Evolutionary conservation across 192 early-diverging fungal genomes (phyloP).

Genomic region (Funneliformis mosseae): DNA sequence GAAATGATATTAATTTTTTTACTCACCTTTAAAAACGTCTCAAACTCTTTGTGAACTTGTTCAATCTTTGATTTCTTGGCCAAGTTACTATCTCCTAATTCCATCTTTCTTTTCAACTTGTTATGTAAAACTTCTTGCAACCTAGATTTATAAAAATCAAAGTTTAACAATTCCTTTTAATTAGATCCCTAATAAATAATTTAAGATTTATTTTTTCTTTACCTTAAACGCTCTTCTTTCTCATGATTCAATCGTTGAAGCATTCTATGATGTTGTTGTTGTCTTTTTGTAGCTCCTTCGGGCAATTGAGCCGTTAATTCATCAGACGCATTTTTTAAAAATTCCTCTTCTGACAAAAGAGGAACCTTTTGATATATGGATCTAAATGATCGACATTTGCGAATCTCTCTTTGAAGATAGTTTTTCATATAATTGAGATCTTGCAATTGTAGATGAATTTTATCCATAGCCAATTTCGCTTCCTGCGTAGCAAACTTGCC

Average conservation of each 20-base stretch:
- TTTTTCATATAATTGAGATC: neutral
- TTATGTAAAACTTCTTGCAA: constrained; percentile 4
- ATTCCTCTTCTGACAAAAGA: constrained; percentile 14
- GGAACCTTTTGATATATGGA: constrained; percentile 1
- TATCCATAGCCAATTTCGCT: constrained; percentile 21
- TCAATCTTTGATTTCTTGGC: constrained; percentile 1
- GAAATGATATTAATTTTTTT: neutral
- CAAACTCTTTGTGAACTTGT: constrained; percentile 8
- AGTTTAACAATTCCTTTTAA: neutral
- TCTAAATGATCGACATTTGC: constrained; percentile 8
- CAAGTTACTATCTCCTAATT: neutral
- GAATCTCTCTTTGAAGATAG: constrained; percentile 17
- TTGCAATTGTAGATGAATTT: constrained; percentile 26
- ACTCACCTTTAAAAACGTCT: neutral
- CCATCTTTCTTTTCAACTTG: neutral
- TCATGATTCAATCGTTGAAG: constrained; percentile 20
- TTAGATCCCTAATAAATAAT: neutral
- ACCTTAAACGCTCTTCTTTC: constrained; percentile 24
- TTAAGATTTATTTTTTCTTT: no score
- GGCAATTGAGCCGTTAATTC: neutral
- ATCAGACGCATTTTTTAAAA: neutral
- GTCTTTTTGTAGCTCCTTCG: neutral
- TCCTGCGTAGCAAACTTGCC: constrained; percentile 13
- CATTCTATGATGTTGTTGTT: constrained; percentile 14
- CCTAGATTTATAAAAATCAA: neutral